Conservation (phyloP, 345 rosid genomes). For the Heritiera littoralis region DNA sequence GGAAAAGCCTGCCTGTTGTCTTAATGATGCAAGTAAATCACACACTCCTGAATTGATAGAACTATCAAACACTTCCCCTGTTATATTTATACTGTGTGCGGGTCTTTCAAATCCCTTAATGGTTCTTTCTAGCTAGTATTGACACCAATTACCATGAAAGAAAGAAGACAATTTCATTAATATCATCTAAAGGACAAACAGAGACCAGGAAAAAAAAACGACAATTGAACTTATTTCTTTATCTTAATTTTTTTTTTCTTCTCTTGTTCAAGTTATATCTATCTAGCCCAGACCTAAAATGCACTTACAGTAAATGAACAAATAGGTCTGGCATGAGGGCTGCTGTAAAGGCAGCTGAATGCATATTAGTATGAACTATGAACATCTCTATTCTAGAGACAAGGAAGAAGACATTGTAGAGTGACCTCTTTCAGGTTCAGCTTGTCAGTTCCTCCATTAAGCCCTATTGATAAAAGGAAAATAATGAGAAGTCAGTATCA, state of each 20-base stretch:
- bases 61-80: no score
- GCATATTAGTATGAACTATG: neutral
- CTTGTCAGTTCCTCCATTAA: slow-evolving; percentile 82
- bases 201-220: neutral
- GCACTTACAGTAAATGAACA: neutral
- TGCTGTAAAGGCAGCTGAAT: neutral
- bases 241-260: neutral
- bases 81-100: neutral
- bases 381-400: slow-evolving; percentile 9
- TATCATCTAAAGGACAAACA: neutral
- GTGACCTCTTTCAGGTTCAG: slow-evolving; percentile 28
- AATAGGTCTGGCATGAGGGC: neutral
- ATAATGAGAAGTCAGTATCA: neutral
- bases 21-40: no score
- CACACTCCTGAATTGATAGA: no score
- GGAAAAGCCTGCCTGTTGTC: no score
- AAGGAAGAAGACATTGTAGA: neutral
- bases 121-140: neutral
- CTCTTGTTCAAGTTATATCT: neutral
- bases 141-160: neutral
- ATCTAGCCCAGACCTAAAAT: neutral
- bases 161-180: neutral
- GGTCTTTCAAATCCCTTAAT: neutral
- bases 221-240: neutral
- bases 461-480: slow-evolving; percentile 58